phyloP scores from a whole-genome alignment of 2,329 filamentous ascomycete species.

The Ceratocystis papillata region DNA sequence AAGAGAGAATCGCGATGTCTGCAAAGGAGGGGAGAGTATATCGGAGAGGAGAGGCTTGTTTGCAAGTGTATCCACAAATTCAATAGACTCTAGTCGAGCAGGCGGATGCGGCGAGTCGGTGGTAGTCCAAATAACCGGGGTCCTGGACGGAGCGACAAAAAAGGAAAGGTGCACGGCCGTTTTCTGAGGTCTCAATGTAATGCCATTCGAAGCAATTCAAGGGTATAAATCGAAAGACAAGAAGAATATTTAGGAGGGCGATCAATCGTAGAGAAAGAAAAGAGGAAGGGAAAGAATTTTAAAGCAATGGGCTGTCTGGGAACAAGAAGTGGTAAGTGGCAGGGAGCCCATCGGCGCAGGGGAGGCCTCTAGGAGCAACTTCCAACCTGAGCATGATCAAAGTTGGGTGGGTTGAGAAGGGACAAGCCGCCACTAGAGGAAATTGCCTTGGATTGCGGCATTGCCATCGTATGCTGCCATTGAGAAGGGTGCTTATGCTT shows the following conservation, averaged over 20 bases:
- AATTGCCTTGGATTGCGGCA: not conserved
- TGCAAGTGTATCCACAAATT: not conserved
- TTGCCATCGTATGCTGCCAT: not conserved
- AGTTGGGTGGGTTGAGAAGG: not conserved
- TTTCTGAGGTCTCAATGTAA: not conserved
- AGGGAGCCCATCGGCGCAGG: not conserved
- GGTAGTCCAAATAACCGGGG: not conserved
- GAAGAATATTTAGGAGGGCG: not conserved
- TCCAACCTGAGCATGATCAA: not conserved
- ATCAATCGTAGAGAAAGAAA: not conserved
- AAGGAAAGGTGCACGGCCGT: conserved; percentile 1
- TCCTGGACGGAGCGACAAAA: not conserved
- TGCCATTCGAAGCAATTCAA: not conserved
- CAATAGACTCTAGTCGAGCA: not conserved
- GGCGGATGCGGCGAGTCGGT: not conserved
- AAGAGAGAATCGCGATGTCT: not conserved
- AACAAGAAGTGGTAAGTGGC: not conserved
- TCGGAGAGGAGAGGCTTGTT: not conserved
- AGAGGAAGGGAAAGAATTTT: conserved; percentile 5
- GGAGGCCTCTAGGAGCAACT: conserved; percentile 8
- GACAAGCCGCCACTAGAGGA: not conserved
- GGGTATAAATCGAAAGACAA: not conserved
- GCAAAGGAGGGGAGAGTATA: not conserved
- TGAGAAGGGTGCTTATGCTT: not conserved
- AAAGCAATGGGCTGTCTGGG: not conserved